These are phyloP conservation scores for Pluteus cervinus DNA, from an alignment of 768 basidiomycete genomes.

Conservation along the genomic window DNA sequence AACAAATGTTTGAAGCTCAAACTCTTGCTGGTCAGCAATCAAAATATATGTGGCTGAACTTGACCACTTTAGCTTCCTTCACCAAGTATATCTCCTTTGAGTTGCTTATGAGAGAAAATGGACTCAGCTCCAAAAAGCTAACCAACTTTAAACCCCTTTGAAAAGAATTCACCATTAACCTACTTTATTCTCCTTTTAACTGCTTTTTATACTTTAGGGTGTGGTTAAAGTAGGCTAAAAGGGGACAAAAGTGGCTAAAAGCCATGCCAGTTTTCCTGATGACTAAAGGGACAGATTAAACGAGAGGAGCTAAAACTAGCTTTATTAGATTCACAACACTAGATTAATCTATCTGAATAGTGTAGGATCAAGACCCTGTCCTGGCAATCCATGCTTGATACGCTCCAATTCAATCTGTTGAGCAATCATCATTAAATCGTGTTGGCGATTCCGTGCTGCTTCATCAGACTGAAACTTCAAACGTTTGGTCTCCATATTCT, in stretches of 20 bases:
- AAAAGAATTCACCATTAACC: too few species aligned
- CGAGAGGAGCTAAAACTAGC: constrained; percentile 14
- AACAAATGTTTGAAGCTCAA: too few species aligned
- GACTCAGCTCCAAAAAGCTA: too few species aligned
- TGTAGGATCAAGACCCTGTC: background rate
- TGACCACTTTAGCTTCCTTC: too few species aligned
- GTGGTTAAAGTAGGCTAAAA: constrained; percentile 6
- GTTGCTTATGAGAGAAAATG: too few species aligned
- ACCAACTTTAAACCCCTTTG: too few species aligned
- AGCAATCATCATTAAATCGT: constrained; percentile 5
- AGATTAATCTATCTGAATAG: background rate
- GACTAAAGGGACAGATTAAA: constrained; percentile 13
- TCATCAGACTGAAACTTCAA: constrained; percentile 1
- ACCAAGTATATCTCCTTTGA: too few species aligned
- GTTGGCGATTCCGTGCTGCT: constrained; percentile 6
- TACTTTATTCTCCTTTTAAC: too few species aligned
- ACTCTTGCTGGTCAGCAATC: too few species aligned
- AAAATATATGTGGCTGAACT: too few species aligned
- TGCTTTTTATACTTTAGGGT: too few species aligned
- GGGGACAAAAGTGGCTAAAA: constrained; percentile 6
- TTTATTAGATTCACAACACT: constrained; percentile 7
- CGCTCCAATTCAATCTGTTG: constrained; percentile 7
- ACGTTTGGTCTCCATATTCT: background rate
- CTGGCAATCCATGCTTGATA: background rate
- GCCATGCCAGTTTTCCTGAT: too few species aligned